Conservation (phyloP, 2,329 filamentous ascomycete species). For the Fusarium neocosmosporiellum region DNA sequence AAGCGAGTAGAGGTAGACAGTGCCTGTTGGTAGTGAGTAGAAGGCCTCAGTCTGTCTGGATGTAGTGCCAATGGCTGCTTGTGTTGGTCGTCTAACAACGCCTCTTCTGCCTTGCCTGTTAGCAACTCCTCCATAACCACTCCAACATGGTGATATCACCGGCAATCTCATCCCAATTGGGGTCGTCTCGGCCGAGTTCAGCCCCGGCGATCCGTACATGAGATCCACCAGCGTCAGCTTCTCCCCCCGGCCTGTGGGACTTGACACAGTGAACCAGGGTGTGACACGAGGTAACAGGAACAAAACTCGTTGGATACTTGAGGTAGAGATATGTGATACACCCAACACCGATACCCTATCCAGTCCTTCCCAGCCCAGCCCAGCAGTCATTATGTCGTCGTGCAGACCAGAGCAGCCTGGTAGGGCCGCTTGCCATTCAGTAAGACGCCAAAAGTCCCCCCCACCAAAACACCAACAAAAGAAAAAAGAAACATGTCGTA, state of each 20-base stretch:
- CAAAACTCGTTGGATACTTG: slow-evolving; percentile 25
- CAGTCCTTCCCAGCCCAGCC: background rate
- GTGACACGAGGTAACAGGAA: slow-evolving; percentile 23
- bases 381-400: slow-evolving; percentile 30
- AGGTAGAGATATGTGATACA: slow-evolving; percentile 35
- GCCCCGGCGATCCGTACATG: background rate
- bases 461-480: slow-evolving; percentile 31
- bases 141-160: background rate
- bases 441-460: slow-evolving; percentile 18
- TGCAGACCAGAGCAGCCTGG: slow-evolving; percentile 24
- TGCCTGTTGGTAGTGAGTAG: background rate
- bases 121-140: background rate
- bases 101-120: background rate
- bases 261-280: slow-evolving; percentile 6
- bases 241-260: slow-evolving; percentile 8
- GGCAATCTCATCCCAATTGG: slow-evolving; percentile 6
- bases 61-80: background rate
- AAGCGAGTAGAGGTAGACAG: slow-evolving; percentile 2
- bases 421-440: slow-evolving; percentile 32
- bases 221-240: slow-evolving; percentile 2
- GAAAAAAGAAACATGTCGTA: slow-evolving; percentile 21
- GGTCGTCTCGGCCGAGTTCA: slow-evolving; percentile 18
- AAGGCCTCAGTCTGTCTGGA: background rate
- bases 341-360: slow-evolving; percentile 31
- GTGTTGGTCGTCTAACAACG: background rate